A percentile compares a stretch with the other conserved stretches of the same genome.
Conservation (phyloP, 495 filamentous ascomycete species). For the Neurospora sublineolata region DNA sequence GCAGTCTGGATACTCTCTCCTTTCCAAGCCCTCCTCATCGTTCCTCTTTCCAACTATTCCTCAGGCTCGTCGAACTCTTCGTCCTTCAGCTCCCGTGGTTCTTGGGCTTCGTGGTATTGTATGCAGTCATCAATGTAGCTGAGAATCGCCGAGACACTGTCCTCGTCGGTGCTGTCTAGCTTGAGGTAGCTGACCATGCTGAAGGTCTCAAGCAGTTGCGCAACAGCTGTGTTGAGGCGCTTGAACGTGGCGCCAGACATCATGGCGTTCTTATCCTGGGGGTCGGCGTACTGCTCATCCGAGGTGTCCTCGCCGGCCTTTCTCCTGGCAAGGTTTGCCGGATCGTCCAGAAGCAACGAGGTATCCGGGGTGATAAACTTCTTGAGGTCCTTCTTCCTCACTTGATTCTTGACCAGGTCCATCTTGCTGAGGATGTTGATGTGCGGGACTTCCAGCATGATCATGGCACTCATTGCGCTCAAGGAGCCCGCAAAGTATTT, state of each 20-base stretch:
- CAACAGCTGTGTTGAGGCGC: constrained; percentile 72
- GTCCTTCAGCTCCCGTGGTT: constrained; percentile 77
- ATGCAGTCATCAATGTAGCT: constrained; percentile 97
- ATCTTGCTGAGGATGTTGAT: constrained; percentile 93
- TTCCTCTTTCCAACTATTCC: not conserved
- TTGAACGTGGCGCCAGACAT: constrained; percentile 72
- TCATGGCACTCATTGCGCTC: constrained; percentile 95
- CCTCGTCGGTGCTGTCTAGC: constrained; percentile 82
- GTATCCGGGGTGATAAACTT: constrained; percentile 77
- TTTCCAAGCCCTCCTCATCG: not conserved
- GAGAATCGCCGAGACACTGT: constrained; percentile 80
- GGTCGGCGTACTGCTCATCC: constrained; percentile 38
- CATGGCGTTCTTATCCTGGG: constrained; percentile 48
- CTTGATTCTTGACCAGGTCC: constrained; percentile 81
- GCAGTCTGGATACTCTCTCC: not conserved
- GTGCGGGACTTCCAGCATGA: constrained; percentile 93
- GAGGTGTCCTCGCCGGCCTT: constrained; percentile 24
- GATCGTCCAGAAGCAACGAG: constrained; percentile 62
- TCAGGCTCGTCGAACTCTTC: constrained; percentile 57
- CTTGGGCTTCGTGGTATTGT: constrained; percentile 92
- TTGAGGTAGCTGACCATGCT: constrained; percentile 94
- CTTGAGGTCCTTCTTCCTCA: constrained; percentile 73
- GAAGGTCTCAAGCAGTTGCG: constrained; percentile 84
- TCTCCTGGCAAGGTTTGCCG: constrained; percentile 35
- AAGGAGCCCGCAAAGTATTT: constrained; percentile 96